phyloP scores from a whole-genome alignment of 2,329 filamentous ascomycete species.

The Pyrenochaeta sp. region DNA sequence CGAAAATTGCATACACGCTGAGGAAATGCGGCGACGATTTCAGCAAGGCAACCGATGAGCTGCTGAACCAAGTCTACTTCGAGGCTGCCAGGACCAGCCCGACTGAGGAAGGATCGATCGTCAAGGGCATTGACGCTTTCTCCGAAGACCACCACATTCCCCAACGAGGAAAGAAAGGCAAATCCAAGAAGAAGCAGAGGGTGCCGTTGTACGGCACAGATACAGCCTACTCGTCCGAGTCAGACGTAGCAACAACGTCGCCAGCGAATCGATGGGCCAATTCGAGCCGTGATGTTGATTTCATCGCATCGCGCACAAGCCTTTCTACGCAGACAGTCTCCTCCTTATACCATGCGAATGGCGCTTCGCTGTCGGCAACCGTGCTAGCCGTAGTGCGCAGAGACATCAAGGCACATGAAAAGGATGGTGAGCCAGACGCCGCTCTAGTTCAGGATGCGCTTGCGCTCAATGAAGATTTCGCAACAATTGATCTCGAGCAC shows the following conservation, averaged over 20 bases:
- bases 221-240: conserved; percentile 33
- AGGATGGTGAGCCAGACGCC: conserved; percentile 48
- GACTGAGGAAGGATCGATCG: conserved; percentile 49
- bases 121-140: conserved; percentile 86
- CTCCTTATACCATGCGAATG: conserved; percentile 67
- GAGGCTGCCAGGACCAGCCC: conserved; percentile 68
- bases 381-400: conserved; percentile 63
- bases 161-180: conserved; percentile 52
- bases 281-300: conserved; percentile 66
- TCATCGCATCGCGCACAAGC: conserved; percentile 63
- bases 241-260: conserved; percentile 16
- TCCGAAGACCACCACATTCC: conserved; percentile 63
- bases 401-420: conserved; percentile 53
- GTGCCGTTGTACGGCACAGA: conserved; percentile 27
- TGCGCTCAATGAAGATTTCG: conserved; percentile 64
- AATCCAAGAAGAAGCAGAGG: conserved; percentile 53
- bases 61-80: conserved; percentile 82
- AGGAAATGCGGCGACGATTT: conserved; percentile 73
- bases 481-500: conserved; percentile 58
- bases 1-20: conserved; percentile 72
- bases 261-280: conserved; percentile 66
- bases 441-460: conserved; percentile 59
- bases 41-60: conserved; percentile 76
- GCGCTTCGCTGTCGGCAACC: conserved; percentile 64
- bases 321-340: conserved; percentile 58